Base-by-base conservation (phyloP, 1,284 basidiomycete genomes). In the Heliocybe sulcata region DNA sequence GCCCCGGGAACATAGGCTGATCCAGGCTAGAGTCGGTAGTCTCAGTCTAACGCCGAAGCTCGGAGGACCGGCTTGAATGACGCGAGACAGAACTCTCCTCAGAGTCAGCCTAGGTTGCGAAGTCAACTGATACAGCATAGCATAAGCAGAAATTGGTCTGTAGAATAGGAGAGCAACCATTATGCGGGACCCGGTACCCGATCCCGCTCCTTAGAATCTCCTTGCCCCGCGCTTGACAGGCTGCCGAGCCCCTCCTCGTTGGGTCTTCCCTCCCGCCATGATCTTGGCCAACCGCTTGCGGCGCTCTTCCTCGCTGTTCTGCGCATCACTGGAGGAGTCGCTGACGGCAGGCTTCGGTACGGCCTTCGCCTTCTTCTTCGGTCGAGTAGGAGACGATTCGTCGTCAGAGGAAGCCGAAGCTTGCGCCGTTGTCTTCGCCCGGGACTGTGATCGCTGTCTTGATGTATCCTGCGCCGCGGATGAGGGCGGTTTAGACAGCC, bases 161-260 rank as follows among this genome's bases (percentile, higher is more conserved):
- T n/a, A n/a, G n/a, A n/a, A n/a, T n/a, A n/a, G n/a, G n/a, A n/a
- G n/a, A n/a, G n/a, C n/a, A n/a, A n/a, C n/a, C n/a, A n/a, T n/a
- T 56, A 9, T 29, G 19, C n/a, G n/a, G 16, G 25, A 50, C 45
- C 50, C 38, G 22, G 35, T 45, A 54, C 42, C 31, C 31, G 22
- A 53, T 3, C 27, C 35, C 23, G 29, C 53, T 52, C 57, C 54
- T 77, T 71, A 89, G 71, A 90, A 90, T 57, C 83, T 77, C 65
- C 79, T 85, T 23, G 80, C 84, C 35, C 83, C 83, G 60, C 87
- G 79, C 68, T 83, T 88, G 56, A 90, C 72, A 6, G 87, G 87
- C 60, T 90, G 87, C 60, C 81, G 78, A 49, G 82, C 74, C 23
- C 82, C 82, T 55, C 81, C 73, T 57, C 74, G 71, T 54, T 64